Percentiles rank a stretch among this genome's conserved stretches.
These are phyloP conservation scores for Talaromyces stipitatus DNA, from an alignment of 495 filamentous ascomycete species.

Conservation along the genomic window DNA sequence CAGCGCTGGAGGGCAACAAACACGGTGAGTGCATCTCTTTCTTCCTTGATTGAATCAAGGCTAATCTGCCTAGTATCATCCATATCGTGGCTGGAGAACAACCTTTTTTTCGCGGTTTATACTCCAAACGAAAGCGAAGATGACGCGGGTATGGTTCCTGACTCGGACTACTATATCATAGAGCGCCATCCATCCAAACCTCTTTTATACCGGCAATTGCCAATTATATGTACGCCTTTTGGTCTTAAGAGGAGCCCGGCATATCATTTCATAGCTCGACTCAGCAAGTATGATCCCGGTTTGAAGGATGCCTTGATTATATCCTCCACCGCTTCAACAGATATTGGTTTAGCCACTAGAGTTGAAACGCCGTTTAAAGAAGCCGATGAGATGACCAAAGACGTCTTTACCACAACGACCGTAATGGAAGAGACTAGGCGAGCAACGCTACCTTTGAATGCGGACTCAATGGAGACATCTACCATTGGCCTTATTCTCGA, in stretches of 20 bases:
- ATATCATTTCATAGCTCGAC: conserved; percentile 65
- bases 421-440: conserved; percentile 70
- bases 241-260: conserved; percentile 56
- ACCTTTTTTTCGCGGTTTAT: conserved; percentile 74
- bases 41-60: conserved; percentile 9
- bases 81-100: conserved; percentile 80
- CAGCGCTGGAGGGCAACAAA: conserved; percentile 54
- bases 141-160: conserved; percentile 39
- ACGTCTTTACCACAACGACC: conserved; percentile 64
- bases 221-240: conserved; percentile 64
- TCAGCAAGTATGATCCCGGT: conserved; percentile 71
- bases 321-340: conserved; percentile 66
- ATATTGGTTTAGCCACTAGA: conserved; percentile 70
- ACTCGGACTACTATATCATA: conserved; percentile 68
- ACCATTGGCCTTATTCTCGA: conserved; percentile 77
- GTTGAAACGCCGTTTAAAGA: conserved; percentile 55
- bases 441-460: conserved; percentile 69
- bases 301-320: conserved; percentile 75
- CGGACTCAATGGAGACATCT: conserved; percentile 63
- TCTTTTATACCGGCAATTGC: conserved; percentile 65
- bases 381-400: conserved; percentile 49
- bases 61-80: conserved; percentile 58
- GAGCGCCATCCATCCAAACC: conserved; percentile 48
- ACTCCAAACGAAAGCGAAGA: conserved; percentile 53
- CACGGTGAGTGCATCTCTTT: conserved; percentile 47